Base-by-base conservation (phyloP, 441 rosid genomes). In the Dalechampia spathulata region DNA sequence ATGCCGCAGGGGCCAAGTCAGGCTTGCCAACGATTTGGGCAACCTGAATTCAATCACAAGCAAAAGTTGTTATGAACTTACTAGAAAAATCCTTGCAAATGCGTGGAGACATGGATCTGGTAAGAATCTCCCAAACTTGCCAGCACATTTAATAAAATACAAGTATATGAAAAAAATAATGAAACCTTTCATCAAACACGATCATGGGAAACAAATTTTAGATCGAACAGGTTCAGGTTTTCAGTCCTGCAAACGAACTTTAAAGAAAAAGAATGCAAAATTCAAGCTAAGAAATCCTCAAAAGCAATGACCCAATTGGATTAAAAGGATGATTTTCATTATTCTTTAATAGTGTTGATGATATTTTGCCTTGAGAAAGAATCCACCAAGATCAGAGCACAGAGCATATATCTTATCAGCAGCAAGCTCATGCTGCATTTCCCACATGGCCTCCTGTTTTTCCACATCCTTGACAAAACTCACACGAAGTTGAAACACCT, bases 401-500 rank as follows among this genome's bases (percentile, higher is more conserved):
- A 92, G 78, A 19, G 75, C 75, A 76, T 88, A 80, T 37, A 92
- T 78, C 77, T 92, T 92, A 30, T 82, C 83, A 64, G 99, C 96
- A 44, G 99, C 96, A 45, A 71, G 66, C 58, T 92, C 87, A 49
- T 92, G 99, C 57, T 92, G 96, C 57, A 64, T 72, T 64, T 86
- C 99, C 99, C 99, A 92, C 99, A 89, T 80, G 76, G 70, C 81
- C 61, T 86, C 92, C 74, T 79, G 94, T 74, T 79, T 85, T 48
- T 80, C 67, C 44, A 62, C 73, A 72, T 86, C 92, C 73, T 82
- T 92, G 47, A 76, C 96, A 20, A 85, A 83, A 66, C 83, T 72
- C 66, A 72, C 91, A 60, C 88, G 73, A 56, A 86, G 68, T 73
- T 92, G 97, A 73, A 85, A 82, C 71, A 74, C 72, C 98, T 91